These are phyloP conservation scores for Candida berthetii DNA, from an alignment of 805 yeast genomes.

Conservation along the genomic window DNA sequence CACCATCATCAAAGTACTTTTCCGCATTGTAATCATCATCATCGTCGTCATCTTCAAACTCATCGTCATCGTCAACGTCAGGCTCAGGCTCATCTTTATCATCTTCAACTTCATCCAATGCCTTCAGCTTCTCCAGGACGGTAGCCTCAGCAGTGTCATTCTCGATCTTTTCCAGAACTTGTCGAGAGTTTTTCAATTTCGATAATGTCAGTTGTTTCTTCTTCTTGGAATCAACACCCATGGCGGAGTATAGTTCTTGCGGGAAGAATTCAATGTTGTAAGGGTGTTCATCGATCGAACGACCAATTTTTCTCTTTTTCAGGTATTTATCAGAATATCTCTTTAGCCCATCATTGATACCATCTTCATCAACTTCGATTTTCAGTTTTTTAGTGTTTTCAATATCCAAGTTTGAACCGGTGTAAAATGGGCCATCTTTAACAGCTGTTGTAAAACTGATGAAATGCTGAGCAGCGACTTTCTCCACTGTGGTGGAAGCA, in stretches of 20 bases:
- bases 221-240: slow-evolving; percentile 56
- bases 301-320: slow-evolving; percentile 62
- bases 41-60: slow-evolving; percentile 54
- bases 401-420: slow-evolving; percentile 42
- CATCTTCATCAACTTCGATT: slow-evolving; percentile 28
- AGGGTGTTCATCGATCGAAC: slow-evolving; percentile 75
- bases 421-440: slow-evolving; percentile 60
- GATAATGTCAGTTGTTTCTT: slow-evolving; percentile 39
- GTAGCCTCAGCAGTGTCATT: slow-evolving; percentile 24
- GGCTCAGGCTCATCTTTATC: slow-evolving; percentile 29
- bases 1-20: slow-evolving; percentile 57
- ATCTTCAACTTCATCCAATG: slow-evolving; percentile 43
- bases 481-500: slow-evolving; percentile 43
- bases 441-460: slow-evolving; percentile 47
- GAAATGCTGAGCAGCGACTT: slow-evolving; percentile 44
- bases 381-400: slow-evolving; percentile 18
- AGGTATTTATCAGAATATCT: slow-evolving; percentile 79
- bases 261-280: slow-evolving; percentile 70
- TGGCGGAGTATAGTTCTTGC: slow-evolving; percentile 62
- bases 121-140: slow-evolving; percentile 42
- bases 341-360: slow-evolving; percentile 61
- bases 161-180: slow-evolving; percentile 15
- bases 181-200: slow-evolving; percentile 21
- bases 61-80: slow-evolving; percentile 46
- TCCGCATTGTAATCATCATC: slow-evolving; percentile 63